phyloP scores from a whole-genome alignment of 495 filamentous ascomycete genomes.

The Aspergillus mulundensis region DNA sequence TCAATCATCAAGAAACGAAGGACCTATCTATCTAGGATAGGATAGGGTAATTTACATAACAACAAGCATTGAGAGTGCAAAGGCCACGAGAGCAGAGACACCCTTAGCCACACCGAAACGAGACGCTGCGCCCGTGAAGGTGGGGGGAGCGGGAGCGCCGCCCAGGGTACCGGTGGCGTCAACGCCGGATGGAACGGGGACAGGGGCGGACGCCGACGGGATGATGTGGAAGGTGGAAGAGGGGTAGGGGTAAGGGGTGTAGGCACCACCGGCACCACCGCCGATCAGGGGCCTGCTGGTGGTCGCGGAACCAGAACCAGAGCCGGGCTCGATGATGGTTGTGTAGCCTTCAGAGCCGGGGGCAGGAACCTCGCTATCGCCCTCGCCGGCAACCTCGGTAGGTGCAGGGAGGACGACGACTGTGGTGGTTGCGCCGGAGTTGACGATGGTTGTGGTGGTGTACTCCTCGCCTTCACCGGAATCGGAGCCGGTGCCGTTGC shows the following conservation, averaged over 20 bases:
- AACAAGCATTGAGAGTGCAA: slow-evolving; percentile 12
- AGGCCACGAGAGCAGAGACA: slow-evolving; percentile 1
- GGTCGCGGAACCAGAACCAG: neutral
- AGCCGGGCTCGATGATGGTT: neutral
- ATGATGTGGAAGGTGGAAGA: slow-evolving; percentile 21
- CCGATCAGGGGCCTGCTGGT: slow-evolving; percentile 5
- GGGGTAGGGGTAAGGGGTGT: slow-evolving; percentile 14
- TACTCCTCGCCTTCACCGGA: neutral
- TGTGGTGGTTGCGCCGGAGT: neutral
- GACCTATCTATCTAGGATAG: neutral
- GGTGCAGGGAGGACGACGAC: neutral
- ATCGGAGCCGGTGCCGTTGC: neutral
- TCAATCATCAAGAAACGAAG: neutral
- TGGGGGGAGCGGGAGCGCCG: slow-evolving; percentile 18
- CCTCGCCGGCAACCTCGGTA: neutral
- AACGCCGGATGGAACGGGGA: neutral
- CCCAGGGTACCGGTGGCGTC: slow-evolving; percentile 19
- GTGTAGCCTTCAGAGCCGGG: neutral
- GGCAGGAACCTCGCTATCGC: neutral
- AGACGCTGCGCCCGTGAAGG: slow-evolving; percentile 27
- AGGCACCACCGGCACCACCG: neutral
- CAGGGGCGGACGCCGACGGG: slow-evolving; percentile 9
- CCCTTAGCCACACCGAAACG: slow-evolving; percentile 9
- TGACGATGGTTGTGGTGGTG: neutral
- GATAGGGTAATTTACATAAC: slow-evolving; percentile 12